phyloP scores from a whole-genome alignment of 179 eudicot species.

The Patellifolia procumbens region DNA sequence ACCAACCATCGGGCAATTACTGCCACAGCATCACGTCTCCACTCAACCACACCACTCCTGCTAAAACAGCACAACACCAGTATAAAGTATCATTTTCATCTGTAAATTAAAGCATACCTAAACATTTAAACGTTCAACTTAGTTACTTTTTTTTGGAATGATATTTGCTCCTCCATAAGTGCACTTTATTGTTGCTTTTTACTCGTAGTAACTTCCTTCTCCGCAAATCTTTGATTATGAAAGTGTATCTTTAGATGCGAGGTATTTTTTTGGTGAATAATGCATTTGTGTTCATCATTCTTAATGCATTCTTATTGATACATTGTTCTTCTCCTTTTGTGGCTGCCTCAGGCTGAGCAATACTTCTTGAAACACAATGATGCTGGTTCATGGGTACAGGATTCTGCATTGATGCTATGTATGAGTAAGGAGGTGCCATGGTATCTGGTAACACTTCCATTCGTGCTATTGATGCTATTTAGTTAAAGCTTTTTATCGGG shows the following conservation, averaged over 20 bases:
- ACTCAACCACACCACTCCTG: no score
- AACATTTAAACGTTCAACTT: no score
- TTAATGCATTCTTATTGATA: not conserved
- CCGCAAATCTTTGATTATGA: no score
- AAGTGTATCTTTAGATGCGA: not conserved
- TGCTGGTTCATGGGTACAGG: conserved; percentile 99
- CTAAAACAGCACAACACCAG: no score
- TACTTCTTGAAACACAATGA: conserved; percentile 96
- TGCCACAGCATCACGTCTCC: no score
- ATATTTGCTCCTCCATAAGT: no score
- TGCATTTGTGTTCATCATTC: not conserved
- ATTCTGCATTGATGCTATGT: conserved; percentile 90
- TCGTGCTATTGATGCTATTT: not conserved
- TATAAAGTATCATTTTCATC: no score
- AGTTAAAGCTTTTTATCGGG: not conserved
- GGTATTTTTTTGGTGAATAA: not conserved
- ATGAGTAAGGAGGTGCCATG: conserved; percentile 94
- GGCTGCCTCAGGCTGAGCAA: conserved; percentile 74
- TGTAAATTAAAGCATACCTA: no score
- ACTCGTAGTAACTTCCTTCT: not conserved
- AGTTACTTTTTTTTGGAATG: no score
- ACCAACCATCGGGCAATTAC: no score
- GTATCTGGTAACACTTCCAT: conserved; percentile 66
- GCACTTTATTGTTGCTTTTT: no score
- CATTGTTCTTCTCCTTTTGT: not conserved